These are phyloP conservation scores for Pythium dissimile DNA, from an alignment of 352 stramenopile species.

Conservation along the genomic window DNA sequence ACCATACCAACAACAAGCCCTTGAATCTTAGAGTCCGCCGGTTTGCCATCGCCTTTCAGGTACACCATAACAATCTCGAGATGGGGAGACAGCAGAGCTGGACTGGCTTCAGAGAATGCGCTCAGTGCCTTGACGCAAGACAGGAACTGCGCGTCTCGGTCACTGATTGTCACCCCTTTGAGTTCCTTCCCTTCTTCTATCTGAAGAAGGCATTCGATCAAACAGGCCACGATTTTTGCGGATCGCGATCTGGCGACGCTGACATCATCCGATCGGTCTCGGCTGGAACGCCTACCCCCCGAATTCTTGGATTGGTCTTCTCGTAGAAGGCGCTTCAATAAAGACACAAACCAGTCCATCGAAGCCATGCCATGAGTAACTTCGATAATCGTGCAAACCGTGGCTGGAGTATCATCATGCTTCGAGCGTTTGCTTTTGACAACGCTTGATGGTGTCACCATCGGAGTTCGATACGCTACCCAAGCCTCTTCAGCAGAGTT, in stretches of 20 bases:
- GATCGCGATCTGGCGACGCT: slow-evolving; percentile 47
- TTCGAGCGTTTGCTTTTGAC: slow-evolving; percentile 64
- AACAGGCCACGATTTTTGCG: slow-evolving; percentile 57
- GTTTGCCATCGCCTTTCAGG: slow-evolving; percentile 55
- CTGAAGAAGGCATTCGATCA: slow-evolving; percentile 63
- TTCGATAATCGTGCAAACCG: slow-evolving; percentile 71
- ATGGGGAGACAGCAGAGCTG: slow-evolving; percentile 49
- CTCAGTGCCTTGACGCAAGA: slow-evolving; percentile 74
- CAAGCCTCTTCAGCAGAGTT: slow-evolving; percentile 59
- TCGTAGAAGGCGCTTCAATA: slow-evolving; percentile 59
- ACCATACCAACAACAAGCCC: slow-evolving; percentile 59
- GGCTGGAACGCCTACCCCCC: slow-evolving; percentile 22
- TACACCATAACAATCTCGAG: slow-evolving; percentile 76
- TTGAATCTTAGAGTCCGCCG: slow-evolving; percentile 56
- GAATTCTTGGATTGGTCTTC: slow-evolving; percentile 22
- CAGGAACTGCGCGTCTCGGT: slow-evolving; percentile 60
- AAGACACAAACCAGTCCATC: slow-evolving; percentile 65
- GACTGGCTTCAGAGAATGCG: slow-evolving; percentile 70
- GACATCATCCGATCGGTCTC: slow-evolving; percentile 47
- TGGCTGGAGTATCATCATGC: slow-evolving; percentile 49
- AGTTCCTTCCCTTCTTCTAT: slow-evolving; percentile 69
- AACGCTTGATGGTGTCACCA: slow-evolving; percentile 57
- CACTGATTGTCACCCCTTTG: slow-evolving; percentile 47
- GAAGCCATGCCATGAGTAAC: slow-evolving; percentile 72
- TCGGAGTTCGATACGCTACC: slow-evolving; percentile 45